Conservation (phyloP, 2,329 filamentous ascomycete genomes). For the Lecanosticta acicola region DNA sequence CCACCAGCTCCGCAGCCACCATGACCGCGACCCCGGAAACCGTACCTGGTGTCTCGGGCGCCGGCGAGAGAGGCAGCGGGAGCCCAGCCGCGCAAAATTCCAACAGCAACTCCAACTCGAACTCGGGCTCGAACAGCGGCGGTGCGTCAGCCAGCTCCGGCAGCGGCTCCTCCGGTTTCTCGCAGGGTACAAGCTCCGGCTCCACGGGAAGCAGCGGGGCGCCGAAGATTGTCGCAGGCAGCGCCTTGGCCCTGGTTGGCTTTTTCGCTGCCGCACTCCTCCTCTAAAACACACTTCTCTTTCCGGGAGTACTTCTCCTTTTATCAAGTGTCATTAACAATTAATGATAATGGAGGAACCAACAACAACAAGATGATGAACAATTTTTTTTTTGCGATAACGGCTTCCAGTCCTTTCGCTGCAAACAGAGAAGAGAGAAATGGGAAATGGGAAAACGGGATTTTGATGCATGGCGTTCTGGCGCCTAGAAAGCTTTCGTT, state of each 20-base stretch:
- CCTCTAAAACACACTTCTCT: no score
- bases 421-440: neutral
- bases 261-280: constrained; percentile 35
- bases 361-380: no score
- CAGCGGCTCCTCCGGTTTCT: constrained; percentile 26
- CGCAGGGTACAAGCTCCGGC: constrained; percentile 22
- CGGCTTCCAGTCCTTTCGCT: neutral
- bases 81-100: constrained; percentile 8
- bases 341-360: neutral
- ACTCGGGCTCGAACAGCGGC: neutral
- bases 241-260: constrained; percentile 34
- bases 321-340: neutral
- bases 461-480: neutral
- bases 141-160: constrained; percentile 15
- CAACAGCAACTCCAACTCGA: constrained; percentile 36
- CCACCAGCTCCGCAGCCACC: constrained; percentile 26
- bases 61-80: constrained; percentile 18
- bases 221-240: constrained; percentile 32
- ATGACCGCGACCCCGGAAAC: constrained; percentile 37
- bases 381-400: no score
- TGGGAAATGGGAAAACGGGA: neutral
- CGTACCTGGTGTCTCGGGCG: constrained; percentile 52
- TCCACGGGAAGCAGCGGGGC: constrained; percentile 23
- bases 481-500: neutral
- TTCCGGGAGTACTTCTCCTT: neutral